phyloP scores from a whole-genome alignment of 139 green algal species.

The Chlamydomonas applanata region DNA sequence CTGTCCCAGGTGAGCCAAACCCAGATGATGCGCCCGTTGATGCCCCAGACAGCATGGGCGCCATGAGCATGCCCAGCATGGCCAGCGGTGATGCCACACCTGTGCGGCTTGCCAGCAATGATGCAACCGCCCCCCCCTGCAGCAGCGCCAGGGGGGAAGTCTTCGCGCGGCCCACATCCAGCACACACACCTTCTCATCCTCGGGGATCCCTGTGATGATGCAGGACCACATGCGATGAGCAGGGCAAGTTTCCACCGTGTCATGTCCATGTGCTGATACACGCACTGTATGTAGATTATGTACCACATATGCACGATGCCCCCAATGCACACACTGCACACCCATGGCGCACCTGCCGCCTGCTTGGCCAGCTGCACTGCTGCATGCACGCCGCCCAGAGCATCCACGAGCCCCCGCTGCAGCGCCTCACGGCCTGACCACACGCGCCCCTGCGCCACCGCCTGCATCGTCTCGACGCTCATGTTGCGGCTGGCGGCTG shows the following conservation, averaged over 20 bases:
- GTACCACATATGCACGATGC: too few relatives aligned
- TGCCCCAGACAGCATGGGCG: background rate
- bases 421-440: constrained; percentile 71
- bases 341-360: constrained; percentile 49
- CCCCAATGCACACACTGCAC: too few relatives aligned
- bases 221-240: too few relatives aligned
- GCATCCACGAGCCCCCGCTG: constrained; percentile 79
- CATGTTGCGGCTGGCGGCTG: constrained; percentile 42
- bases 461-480: constrained; percentile 57
- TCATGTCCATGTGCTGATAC: too few relatives aligned
- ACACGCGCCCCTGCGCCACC: constrained; percentile 85
- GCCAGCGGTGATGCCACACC: background rate
- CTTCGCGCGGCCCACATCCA: constrained; percentile 55
- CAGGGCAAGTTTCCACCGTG: too few relatives aligned
- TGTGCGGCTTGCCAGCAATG: background rate
- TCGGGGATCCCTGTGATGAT: constrained; percentile 15
- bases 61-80: background rate
- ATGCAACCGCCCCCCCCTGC: background rate
- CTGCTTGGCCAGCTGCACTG: constrained; percentile 79
- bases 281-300: too few relatives aligned
- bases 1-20: background rate
- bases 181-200: constrained; percentile 42
- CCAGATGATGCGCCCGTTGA: background rate
- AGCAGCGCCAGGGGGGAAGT: constrained; percentile 51
- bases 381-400: constrained; percentile 75